Evolutionary conservation across 73 alveolate genomes (phyloP).

Genomic region (Uronychia setigera): DNA sequence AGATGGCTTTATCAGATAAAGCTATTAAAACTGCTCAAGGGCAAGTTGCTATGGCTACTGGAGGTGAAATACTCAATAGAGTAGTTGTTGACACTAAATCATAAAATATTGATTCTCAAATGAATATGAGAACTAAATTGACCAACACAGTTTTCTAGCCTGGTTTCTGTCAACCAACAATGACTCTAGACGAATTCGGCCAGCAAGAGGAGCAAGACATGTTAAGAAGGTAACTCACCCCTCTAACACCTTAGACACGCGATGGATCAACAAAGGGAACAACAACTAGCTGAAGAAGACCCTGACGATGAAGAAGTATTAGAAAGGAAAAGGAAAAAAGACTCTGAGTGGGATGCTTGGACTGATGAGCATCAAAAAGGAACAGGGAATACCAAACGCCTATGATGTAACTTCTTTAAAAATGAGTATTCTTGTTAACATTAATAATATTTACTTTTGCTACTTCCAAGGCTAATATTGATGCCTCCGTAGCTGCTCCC

Average conservation of each 20-base stretch:
- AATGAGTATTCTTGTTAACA: no score
- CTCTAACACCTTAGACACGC: no score
- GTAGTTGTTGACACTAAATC: background rate
- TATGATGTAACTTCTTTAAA: no score
- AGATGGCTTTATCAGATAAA: background rate
- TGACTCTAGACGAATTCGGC: constrained; percentile 62
- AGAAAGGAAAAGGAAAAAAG: constrained; percentile 53
- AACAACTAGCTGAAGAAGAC: constrained; percentile 30
- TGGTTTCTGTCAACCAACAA: constrained; percentile 57
- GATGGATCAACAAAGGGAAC: constrained; percentile 22
- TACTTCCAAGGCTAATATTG: no score
- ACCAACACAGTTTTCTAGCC: constrained; percentile 62
- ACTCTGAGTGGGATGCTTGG: constrained; percentile 44
- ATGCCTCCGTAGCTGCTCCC: no score
- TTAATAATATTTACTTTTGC: no score
- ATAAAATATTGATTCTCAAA: constrained; percentile 11
- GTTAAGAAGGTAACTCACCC: constrained; percentile 20
- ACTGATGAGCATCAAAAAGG: constrained; percentile 59
- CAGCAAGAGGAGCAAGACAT: constrained; percentile 46
- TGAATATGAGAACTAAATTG: constrained; percentile 31
- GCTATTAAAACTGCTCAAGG: background rate
- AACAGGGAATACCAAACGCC: constrained; percentile 56
- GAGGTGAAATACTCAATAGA: constrained; percentile 23
- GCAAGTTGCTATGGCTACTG: background rate
- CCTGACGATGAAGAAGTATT: constrained; percentile 43